Base-by-base conservation (phyloP, 192 early-diverging fungal species). In the Entomortierella chlamydospora region DNA sequence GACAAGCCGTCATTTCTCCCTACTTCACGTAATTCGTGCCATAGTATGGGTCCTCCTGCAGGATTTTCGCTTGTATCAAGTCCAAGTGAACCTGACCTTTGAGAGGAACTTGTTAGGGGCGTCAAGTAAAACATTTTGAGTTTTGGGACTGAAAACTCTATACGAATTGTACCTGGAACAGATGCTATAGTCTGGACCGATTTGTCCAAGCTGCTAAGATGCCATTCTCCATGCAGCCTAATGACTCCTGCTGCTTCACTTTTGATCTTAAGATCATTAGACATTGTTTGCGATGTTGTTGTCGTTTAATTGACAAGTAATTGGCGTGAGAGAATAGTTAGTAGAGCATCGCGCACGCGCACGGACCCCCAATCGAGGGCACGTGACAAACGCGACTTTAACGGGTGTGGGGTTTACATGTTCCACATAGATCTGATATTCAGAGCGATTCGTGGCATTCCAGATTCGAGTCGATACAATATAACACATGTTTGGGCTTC, bases 21-120 rank as follows among this genome's bases (percentile, higher is more conserved):
- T 70, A 78, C 74, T 70, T 78, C 45, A 70, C 74, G 53, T 78
- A 78, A 39, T 78, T 78, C 2, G 31, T 78, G 31, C 74, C 74
- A 49, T 52, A 69, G 67, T 70, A 78, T 17, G 61, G 56, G 30
- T 78, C 60, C 4, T 70, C 29, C 3, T 57, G 15, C 10, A 78
- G 54, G 12, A 68, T n/a, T 4, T 54, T 61, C 6, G 74, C 60
- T 4, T 51, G 58, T 9, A 78, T 57, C 43, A 78, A 61, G 34
- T 69, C 74, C 59, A 78, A 42, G 49, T 78, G 74, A 34, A 60
- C 74, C 39, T 78, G 74, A 15, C 74, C 73, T 77, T 29, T 54
- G 2, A 15, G 20, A 43, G 28, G 17, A 42, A 22, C 2, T 28
- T 9, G 50, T 7, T 37, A 37, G 34, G 34, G 34, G 34, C 34